phyloP scores from a whole-genome alignment of 495 filamentous ascomycete genomes.

The Neurospora tetrasperma region DNA sequence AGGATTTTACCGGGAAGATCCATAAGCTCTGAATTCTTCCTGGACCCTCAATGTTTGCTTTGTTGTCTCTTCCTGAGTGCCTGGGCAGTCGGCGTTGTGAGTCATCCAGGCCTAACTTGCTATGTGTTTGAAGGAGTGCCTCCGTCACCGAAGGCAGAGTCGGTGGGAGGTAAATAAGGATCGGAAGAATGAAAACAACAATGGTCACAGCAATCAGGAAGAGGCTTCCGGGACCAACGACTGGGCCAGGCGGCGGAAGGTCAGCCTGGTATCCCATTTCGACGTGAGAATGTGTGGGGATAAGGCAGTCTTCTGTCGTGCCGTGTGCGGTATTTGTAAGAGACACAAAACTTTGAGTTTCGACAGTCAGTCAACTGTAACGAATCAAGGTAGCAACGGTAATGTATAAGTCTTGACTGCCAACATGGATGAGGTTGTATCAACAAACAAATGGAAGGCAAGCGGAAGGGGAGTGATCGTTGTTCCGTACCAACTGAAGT shows the following conservation, averaged over 20 bases:
- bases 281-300: neutral
- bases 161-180: slow-evolving; percentile 38
- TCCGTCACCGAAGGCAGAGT: slow-evolving; percentile 33
- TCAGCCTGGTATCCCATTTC: neutral
- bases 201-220: slow-evolving; percentile 37
- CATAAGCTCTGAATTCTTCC: slow-evolving; percentile 62
- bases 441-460: neutral
- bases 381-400: neutral
- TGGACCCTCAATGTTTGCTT: slow-evolving; percentile 13
- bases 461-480: neutral
- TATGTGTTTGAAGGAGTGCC: slow-evolving; percentile 38
- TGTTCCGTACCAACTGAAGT: neutral
- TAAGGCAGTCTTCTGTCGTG: neutral
- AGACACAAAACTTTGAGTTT: neutral
- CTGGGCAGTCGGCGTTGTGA: slow-evolving; percentile 30
- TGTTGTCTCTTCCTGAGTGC: slow-evolving; percentile 19
- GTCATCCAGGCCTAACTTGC: slow-evolving; percentile 23
- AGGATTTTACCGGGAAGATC: slow-evolving; percentile 85
- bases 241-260: slow-evolving; percentile 10
- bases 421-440: neutral
- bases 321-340: neutral
- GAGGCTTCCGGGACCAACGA: slow-evolving; percentile 18
- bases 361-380: neutral
- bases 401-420: neutral
- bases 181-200: slow-evolving; percentile 36